Conservation (phyloP, 768 basidiomycete species). For the Boletus subcaerulescens region DNA sequence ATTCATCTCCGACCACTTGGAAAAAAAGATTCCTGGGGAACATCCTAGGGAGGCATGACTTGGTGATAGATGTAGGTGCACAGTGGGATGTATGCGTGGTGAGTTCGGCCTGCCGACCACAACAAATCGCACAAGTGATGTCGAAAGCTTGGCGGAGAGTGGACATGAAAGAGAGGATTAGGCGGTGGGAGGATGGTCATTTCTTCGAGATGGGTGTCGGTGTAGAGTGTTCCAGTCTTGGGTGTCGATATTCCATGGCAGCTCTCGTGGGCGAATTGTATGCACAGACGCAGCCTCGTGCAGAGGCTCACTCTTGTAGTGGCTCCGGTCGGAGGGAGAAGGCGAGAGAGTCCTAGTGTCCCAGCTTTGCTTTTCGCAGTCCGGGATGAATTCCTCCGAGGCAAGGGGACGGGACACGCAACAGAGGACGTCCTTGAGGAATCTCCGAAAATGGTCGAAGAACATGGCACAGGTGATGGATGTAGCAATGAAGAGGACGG, state of each 20-base stretch:
- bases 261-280: conserved; percentile 14
- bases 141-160: too few relatives aligned
- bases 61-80: neutral
- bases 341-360: conserved; percentile 29
- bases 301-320: neutral
- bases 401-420: conserved; percentile 34
- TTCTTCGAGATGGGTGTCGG: conserved; percentile 21
- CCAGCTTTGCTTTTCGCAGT: conserved; percentile 63
- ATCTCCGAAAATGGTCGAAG: conserved; percentile 70
- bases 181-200: conserved; percentile 5
- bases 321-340: neutral
- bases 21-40: conserved; percentile 36
- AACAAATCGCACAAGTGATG: neutral
- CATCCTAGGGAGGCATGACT: neutral
- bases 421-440: conserved; percentile 49
- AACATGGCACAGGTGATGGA: conserved; percentile 58
- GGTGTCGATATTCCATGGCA: conserved; percentile 25
- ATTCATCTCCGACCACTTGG: conserved; percentile 49
- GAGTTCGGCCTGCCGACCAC: conserved; percentile 15
- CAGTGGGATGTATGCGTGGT: conserved; percentile 4
- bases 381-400: conserved; percentile 57
- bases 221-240: conserved; percentile 14
- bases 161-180: neutral
- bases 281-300: neutral
- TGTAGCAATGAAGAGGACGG: conserved; percentile 55